Base-by-base conservation (phyloP, 129 eudicot genomes). In the Mikania micrantha region DNA sequence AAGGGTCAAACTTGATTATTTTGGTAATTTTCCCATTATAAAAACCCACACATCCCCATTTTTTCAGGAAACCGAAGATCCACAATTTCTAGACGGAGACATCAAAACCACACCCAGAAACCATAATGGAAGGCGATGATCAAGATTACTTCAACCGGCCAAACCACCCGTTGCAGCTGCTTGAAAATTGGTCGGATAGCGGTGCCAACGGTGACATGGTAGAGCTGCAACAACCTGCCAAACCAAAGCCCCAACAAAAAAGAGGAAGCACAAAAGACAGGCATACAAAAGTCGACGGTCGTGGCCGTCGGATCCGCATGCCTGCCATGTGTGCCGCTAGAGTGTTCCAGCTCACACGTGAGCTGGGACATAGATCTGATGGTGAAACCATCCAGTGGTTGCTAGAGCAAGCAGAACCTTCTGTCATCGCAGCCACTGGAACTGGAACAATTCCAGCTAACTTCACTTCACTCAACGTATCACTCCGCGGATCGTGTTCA, bases 331-430 rank as follows among this genome's bases (percentile, higher is more conserved):
- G 71, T 9, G 71, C 71, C 2, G 58, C 71, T 0, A 66, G 71
- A 49, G 50, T 66, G n/a, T 66, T 66, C 15, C 71, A 66, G 71
- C 20, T 66, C 9, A 66, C 71, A n/a, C n/a, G 71, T 16, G 71
- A 66, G 13, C 60, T 66, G 11, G 71, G 71, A 7, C 71, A 66
- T 20, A 47, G 19, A 60, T 66, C 71, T n/a, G 71, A 66, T 17
- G 71, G 71, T 0, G 71, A 66, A 27, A 47, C 60, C 20, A 66
- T 66, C 21, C 5, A 56, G 71, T 66, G 71, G 71, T 12, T 66
- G 41, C 50, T 66, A 8, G 42, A 66, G 19, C 71, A 66, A 6
- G 71, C 71, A 16, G 71, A 66, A 45, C 44, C 28, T 4, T 56
- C 60, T 9, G 50, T 66, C 12, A 9, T 66, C 29, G 44, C 35